These are phyloP conservation scores for Letharia lupina DNA, from an alignment of 495 filamentous ascomycete species.

Conservation along the genomic window DNA sequence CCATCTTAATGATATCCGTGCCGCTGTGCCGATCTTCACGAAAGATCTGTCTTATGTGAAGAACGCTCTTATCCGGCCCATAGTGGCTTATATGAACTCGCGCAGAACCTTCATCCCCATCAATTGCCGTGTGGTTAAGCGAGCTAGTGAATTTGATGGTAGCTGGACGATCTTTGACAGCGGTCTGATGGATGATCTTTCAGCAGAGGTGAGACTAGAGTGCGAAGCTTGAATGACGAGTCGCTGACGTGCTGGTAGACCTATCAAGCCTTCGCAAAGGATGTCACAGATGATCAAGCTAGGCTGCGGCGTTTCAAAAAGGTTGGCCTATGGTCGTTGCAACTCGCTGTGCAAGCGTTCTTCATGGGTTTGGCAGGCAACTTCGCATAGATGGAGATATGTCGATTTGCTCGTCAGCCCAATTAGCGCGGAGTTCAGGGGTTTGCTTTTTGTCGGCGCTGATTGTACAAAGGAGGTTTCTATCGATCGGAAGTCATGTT, in stretches of 20 bases:
- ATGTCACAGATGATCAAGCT: slow-evolving; percentile 78
- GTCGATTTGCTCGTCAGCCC: neutral
- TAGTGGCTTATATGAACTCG: slow-evolving; percentile 98
- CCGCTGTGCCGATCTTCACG: slow-evolving; percentile 85
- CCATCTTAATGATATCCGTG: slow-evolving; percentile 85
- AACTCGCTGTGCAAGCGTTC: slow-evolving; percentile 83
- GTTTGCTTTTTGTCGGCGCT: neutral
- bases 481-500: neutral
- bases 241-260: slow-evolving; percentile 39
- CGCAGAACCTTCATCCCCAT: slow-evolving; percentile 89
- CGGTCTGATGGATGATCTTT: slow-evolving; percentile 91
- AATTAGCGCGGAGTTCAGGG: slow-evolving; percentile 1
- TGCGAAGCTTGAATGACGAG: neutral
- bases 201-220: slow-evolving; percentile 56
- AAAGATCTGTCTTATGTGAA: slow-evolving; percentile 89
- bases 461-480: neutral
- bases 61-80: slow-evolving; percentile 86
- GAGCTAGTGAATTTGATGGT: slow-evolving; percentile 79
- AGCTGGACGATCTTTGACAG: slow-evolving; percentile 93
- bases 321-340: slow-evolving; percentile 91
- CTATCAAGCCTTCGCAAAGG: slow-evolving; percentile 82
- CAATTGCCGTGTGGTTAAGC: slow-evolving; percentile 87
- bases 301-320: slow-evolving; percentile 84
- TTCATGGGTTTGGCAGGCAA: slow-evolving; percentile 92
- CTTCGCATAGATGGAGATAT: slow-evolving; percentile 43